Conservation (phyloP, 2,329 filamentous ascomycete genomes). For the Claviceps lovelessii region DNA sequence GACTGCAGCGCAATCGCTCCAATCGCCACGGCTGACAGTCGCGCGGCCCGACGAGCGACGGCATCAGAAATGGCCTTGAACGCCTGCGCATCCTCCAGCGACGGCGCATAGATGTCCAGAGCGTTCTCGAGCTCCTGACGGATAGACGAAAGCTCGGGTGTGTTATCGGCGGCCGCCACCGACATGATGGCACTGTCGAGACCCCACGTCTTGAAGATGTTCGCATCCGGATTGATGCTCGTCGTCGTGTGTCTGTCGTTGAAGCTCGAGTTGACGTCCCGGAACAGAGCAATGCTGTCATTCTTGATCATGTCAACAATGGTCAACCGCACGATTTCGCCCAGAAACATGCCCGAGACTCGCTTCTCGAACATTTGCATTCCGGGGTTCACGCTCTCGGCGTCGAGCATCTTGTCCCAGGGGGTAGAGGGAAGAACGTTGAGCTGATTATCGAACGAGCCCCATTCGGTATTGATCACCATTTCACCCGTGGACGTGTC, state of each 20-base stretch:
- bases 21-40: conserved; percentile 76
- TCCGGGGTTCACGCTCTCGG: conserved; percentile 73
- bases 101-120: conserved; percentile 62
- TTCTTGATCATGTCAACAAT: conserved; percentile 60
- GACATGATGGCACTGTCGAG: conserved; percentile 86
- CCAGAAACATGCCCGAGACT: conserved; percentile 94
- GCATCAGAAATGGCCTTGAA: conserved; percentile 73
- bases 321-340: conserved; percentile 74
- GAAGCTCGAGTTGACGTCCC: conserved; percentile 55
- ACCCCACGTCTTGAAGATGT: conserved; percentile 69
- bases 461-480: conserved; percentile 98
- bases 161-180: conserved; percentile 68
- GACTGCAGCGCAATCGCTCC: conserved; percentile 72
- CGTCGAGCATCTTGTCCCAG: conserved; percentile 69
- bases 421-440: conserved; percentile 73
- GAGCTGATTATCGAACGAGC: conserved; percentile 89
- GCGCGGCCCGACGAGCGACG: conserved; percentile 75
- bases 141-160: conserved; percentile 54
- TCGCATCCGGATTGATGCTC: conserved; percentile 47
- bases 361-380: conserved; percentile 99
- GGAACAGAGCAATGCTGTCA: conserved; percentile 55
- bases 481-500: conserved; percentile 77
- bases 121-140: conserved; percentile 65
- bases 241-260: conserved; percentile 61
- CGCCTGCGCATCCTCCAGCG: conserved; percentile 70